These are phyloP conservation scores for Saccharum hybrid DNA, from an alignment of 202 grass and related monocot genomes.

Conservation along the genomic window DNA sequence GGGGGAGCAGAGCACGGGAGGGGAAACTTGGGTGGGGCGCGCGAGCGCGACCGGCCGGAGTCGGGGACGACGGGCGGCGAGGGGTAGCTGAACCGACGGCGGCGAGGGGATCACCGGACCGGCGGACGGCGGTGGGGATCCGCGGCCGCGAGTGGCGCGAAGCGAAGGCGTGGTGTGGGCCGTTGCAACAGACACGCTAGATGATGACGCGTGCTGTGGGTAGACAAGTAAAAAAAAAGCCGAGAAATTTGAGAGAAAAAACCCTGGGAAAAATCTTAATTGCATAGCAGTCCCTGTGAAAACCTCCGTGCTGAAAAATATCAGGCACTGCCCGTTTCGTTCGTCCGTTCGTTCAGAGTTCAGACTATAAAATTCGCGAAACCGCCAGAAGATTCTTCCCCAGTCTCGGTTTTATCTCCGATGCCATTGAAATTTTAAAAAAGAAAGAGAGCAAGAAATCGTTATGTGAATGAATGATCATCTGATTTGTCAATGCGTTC, in stretches of 20 bases:
- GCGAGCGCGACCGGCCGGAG: not conserved
- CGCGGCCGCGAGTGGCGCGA: slow-evolving; percentile 18
- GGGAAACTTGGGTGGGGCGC: not conserved
- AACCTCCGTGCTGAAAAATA: not conserved
- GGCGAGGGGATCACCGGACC: not conserved
- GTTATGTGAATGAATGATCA: not conserved
- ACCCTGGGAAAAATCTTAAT: accelerated
- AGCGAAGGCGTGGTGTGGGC: not conserved
- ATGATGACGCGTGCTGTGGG: slow-evolving; percentile 28
- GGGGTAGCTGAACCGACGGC: too few relatives aligned
- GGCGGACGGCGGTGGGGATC: not conserved
- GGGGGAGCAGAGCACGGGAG: not conserved
- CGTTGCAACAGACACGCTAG: slow-evolving; percentile 29
- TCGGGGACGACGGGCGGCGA: not conserved
- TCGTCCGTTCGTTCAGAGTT: too few relatives aligned
- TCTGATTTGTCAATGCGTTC: slow-evolving; percentile 34
- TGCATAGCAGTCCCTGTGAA: not conserved
- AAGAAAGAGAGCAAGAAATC: not conserved
- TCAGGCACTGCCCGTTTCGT: not conserved
- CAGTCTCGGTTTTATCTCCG: not conserved
- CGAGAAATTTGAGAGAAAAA: not conserved
- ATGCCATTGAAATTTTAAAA: not conserved
- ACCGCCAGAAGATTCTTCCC: not conserved
- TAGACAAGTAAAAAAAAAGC: not conserved
- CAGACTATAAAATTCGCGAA: not conserved